phyloP scores from a whole-genome alignment of 768 basidiomycete species.

The Grammothele lineata region DNA sequence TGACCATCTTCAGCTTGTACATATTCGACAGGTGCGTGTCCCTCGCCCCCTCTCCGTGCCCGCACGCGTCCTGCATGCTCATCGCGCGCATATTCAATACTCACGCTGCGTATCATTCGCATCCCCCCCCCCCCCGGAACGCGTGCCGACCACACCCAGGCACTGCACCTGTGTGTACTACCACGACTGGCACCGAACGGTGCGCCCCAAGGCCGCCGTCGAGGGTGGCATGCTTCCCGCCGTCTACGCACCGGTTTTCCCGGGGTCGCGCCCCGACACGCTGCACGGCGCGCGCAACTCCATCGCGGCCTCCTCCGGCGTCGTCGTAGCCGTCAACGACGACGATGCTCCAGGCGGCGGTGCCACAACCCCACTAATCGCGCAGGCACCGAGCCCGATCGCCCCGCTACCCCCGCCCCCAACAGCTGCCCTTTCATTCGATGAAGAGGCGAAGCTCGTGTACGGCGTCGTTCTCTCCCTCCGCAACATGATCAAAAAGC shows the following conservation, averaged over 20 bases:
- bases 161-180: constrained; percentile 94
- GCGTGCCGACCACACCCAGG: too few relatives aligned
- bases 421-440: constrained; percentile 74
- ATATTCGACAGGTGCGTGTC: constrained; percentile 78
- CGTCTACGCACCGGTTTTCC: constrained; percentile 68
- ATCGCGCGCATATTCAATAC: too few relatives aligned
- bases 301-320: constrained; percentile 56
- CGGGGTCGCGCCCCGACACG: constrained; percentile 38
- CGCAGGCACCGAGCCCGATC: constrained; percentile 24
- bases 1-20: constrained; percentile 92
- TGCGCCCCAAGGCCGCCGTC: constrained; percentile 64
- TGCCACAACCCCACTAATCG: constrained; percentile 11
- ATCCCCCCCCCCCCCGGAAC: too few relatives aligned
- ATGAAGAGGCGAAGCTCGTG: constrained; percentile 96
- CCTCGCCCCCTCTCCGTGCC: neutral
- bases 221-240: constrained; percentile 74
- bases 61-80: too few relatives aligned
- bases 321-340: constrained; percentile 59
- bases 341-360: constrained; percentile 28
- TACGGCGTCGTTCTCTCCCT: constrained; percentile 93
- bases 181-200: constrained; percentile 89
- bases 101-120: neutral
- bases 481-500: constrained; percentile 91
- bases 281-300: constrained; percentile 45
- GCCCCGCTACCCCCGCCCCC: constrained; percentile 36